A percentile compares a stretch with the other conserved stretches of the same genome.
Conservation (phyloP, 2,329 filamentous ascomycete species). For the Corynespora cassiicola region DNA sequence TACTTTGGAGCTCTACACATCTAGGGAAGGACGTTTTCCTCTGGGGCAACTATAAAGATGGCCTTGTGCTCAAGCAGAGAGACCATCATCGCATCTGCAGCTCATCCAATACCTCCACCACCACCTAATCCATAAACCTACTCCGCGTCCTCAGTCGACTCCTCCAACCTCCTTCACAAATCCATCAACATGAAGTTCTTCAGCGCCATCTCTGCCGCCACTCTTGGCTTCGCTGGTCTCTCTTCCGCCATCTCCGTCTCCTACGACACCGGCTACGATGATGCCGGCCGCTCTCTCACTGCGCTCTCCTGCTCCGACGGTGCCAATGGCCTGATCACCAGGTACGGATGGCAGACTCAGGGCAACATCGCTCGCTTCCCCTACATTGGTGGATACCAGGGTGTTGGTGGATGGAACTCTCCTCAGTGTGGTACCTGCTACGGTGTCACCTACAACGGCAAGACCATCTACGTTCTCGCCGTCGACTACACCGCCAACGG, state of each 20-base stretch:
- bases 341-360: slow-evolving; percentile 63
- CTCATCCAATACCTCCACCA: slow-evolving; percentile 6
- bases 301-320: slow-evolving; percentile 73
- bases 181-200: slow-evolving; percentile 43
- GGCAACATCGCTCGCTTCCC: slow-evolving; percentile 55
- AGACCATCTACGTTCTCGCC: slow-evolving; percentile 57
- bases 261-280: slow-evolving; percentile 76
- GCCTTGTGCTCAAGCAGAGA: slow-evolving; percentile 11
- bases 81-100: slow-evolving; percentile 22
- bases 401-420: slow-evolving; percentile 54
- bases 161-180: slow-evolving; percentile 6
- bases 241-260: slow-evolving; percentile 61
- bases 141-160: slow-evolving; percentile 5
- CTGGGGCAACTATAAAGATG: slow-evolving; percentile 34
- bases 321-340: slow-evolving; percentile 68
- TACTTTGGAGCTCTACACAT: slow-evolving; percentile 17
- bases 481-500: slow-evolving; percentile 55
- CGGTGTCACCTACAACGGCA: slow-evolving; percentile 54
- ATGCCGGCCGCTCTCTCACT: slow-evolving; percentile 60
- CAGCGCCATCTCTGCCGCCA: slow-evolving; percentile 26
- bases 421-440: slow-evolving; percentile 61
- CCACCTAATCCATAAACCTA: slow-evolving; percentile 6
- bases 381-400: slow-evolving; percentile 57
- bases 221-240: slow-evolving; percentile 35
- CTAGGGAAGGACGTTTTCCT: slow-evolving; percentile 16